Conservation (phyloP, 208 protist species). For the Crithidia fasciculata region DNA sequence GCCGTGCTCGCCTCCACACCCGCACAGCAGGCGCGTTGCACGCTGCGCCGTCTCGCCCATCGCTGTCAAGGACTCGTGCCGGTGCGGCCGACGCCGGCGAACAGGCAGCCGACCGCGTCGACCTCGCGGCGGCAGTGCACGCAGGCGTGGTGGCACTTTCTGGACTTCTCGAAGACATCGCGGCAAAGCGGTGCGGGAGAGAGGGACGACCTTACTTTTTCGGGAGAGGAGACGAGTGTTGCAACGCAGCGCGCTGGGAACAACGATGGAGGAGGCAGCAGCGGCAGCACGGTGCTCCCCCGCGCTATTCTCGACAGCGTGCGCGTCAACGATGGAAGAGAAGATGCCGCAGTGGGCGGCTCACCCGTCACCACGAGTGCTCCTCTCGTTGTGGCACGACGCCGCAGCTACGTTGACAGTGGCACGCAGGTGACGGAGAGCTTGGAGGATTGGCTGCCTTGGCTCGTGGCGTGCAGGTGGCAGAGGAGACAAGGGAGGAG, state of each 20-base stretch:
- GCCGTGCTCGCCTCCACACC: neutral
- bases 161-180: neutral
- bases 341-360: neutral
- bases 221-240: neutral
- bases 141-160: constrained; percentile 10
- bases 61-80: neutral
- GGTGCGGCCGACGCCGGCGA: neutral
- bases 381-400: too few relatives aligned
- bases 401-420: neutral
- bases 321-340: neutral
- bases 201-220: neutral
- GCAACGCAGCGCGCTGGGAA: neutral
- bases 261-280: neutral
- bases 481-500: neutral
- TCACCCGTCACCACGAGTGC: neutral
- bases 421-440: constrained; percentile 12
- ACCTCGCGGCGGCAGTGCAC: neutral
- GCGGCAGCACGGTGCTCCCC: too few relatives aligned
- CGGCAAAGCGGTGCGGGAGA: neutral
- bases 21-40: neutral
- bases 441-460: neutral
- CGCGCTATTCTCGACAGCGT: neutral
- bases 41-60: neutral
- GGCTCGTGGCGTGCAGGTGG: neutral
- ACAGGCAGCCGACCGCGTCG: neutral